A percentile compares a stretch with the other conserved stretches of the same genome.
Evolutionary conservation across 2,329 filamentous ascomycete genomes (phyloP).

Genomic region (Akanthomyces muscarius): DNA sequence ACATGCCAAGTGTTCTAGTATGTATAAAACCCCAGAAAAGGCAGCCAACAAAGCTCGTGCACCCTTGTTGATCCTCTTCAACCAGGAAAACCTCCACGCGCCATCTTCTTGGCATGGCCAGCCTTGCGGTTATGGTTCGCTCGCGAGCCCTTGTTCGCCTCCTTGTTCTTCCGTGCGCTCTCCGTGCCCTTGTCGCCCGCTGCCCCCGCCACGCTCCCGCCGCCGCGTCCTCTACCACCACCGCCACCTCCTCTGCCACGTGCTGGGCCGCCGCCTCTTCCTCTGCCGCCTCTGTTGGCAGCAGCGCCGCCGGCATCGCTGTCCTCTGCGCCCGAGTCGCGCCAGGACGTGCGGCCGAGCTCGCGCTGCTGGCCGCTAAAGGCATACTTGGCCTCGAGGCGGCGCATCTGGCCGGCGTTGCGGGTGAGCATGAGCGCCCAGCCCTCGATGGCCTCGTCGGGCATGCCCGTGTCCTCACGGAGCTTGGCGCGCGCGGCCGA

Average conservation of each 20-base stretch:
- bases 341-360: constrained; percentile 64
- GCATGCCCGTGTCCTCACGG: constrained; percentile 77
- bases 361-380: constrained; percentile 64
- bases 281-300: constrained; percentile 36
- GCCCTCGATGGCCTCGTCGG: constrained; percentile 89
- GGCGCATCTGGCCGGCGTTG: constrained; percentile 63
- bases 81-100: constrained; percentile 40
- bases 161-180: constrained; percentile 68
- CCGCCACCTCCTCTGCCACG: constrained; percentile 40
- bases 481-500: constrained; percentile 55
- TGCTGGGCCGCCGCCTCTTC: constrained; percentile 42
- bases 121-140: constrained; percentile 87
- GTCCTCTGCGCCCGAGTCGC: constrained; percentile 54
- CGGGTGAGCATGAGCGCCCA: constrained; percentile 84
- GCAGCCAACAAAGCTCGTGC: neutral
- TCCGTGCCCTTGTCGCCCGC: constrained; percentile 69
- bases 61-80: neutral
- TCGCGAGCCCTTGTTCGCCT: constrained; percentile 73
- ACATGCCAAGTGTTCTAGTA: too few species aligned
- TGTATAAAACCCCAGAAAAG: neutral
- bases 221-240: constrained; percentile 44
- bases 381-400: constrained; percentile 66
- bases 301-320: constrained; percentile 46
- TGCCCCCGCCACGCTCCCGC: constrained; percentile 60
- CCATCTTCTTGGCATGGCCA: constrained; percentile 62